Conservation (phyloP, 2,329 filamentous ascomycete species). For the Colletotrichum sublineola region DNA sequence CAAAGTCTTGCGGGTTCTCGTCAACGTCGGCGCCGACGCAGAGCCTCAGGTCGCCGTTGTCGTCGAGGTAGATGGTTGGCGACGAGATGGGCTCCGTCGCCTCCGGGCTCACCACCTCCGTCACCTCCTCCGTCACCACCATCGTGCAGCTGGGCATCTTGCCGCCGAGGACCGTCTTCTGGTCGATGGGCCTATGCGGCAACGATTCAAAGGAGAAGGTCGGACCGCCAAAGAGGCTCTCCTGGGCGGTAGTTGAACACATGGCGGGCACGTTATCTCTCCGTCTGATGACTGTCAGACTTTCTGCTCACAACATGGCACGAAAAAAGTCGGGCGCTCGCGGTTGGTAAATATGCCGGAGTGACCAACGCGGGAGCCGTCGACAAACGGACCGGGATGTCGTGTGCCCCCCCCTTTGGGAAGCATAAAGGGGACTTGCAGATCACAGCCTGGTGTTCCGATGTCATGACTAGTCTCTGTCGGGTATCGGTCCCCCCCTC, state of each 20-base stretch:
- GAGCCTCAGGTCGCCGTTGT: constrained; percentile 30
- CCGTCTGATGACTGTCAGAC: constrained; percentile 27
- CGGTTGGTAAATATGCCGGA: constrained; percentile 21
- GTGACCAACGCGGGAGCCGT: not conserved
- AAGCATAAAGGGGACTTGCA: constrained; percentile 36
- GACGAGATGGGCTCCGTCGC: constrained; percentile 20
- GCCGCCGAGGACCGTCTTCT: not conserved
- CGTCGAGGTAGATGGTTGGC: constrained; percentile 33
- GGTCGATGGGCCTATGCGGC: not conserved
- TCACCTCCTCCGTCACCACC: constrained; percentile 26
- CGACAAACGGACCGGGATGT: constrained; percentile 23
- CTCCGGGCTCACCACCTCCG: constrained; percentile 22
- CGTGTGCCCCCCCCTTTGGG: not conserved
- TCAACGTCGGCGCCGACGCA: constrained; percentile 30
- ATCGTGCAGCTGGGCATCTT: constrained; percentile 30
- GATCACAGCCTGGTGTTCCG: constrained; percentile 35
- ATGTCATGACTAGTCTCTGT: constrained; percentile 39
- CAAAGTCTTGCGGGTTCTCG: constrained; percentile 38
- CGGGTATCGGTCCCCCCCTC: constrained; percentile 19
- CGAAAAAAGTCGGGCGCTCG: not conserved
- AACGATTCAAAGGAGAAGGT: constrained; percentile 14
- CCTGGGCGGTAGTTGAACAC: constrained; percentile 13
- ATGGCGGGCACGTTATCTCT: constrained; percentile 3
- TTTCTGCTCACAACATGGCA: constrained; percentile 18
- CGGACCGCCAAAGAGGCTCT: constrained; percentile 13